Conservation (phyloP, 1,139 yeast species). For the Protomyces inouyei region DNA sequence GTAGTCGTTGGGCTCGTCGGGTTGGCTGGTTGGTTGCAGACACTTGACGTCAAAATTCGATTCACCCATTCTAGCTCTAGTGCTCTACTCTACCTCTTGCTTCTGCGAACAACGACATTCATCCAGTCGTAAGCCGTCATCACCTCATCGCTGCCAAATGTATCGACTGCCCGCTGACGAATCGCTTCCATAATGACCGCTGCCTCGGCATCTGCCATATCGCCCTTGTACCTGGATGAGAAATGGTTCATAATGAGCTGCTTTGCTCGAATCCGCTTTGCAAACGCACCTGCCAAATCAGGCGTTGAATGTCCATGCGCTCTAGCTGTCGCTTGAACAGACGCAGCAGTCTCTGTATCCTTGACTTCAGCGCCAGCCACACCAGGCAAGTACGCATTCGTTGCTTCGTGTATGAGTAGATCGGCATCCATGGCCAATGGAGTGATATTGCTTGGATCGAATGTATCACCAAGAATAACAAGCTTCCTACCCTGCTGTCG, state of each 20-base stretch:
- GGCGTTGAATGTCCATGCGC: constrained; percentile 26
- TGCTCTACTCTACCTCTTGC: not conserved
- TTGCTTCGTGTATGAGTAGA: constrained; percentile 23
- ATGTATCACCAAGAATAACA: constrained; percentile 23
- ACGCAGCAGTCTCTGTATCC: not conserved
- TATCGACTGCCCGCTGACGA: constrained; percentile 8
- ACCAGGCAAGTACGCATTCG: constrained; percentile 13
- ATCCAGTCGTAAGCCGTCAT: constrained; percentile 20
- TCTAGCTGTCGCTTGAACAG: constrained; percentile 5
- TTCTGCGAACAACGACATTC: not conserved
- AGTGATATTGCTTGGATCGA: constrained; percentile 19
- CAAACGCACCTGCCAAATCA: constrained; percentile 22
- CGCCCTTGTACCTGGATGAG: constrained; percentile 22
- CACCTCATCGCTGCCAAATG: constrained; percentile 6
- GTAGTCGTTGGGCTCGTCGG: not conserved
- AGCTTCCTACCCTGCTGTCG: constrained; percentile 9
- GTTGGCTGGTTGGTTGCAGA: no score
- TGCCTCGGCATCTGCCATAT: constrained; percentile 2
- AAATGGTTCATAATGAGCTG: constrained; percentile 16
- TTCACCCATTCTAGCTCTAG: no score
- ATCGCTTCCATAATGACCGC: constrained; percentile 14
- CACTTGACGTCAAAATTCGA: no score
- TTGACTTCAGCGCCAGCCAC: not conserved
- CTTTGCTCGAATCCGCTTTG: constrained; percentile 1
- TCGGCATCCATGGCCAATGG: constrained; percentile 1